Evolutionary conservation across 1,139 yeast genomes (phyloP).

Genomic region (Zygoascus meyerae): DNA sequence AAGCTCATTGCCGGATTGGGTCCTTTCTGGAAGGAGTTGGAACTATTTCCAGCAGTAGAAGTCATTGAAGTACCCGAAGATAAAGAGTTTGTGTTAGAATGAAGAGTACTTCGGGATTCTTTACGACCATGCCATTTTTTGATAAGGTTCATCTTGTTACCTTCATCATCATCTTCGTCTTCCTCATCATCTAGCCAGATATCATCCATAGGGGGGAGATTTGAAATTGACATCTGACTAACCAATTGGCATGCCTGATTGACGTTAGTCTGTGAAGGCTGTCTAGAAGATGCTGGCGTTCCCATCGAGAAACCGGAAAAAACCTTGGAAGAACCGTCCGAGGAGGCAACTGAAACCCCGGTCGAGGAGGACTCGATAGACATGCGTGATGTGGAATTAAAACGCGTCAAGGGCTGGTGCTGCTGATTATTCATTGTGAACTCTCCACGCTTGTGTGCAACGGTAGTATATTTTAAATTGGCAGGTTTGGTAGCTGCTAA

Average conservation of each 20-base stretch:
- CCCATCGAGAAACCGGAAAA: no score
- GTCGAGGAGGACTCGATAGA: constrained; percentile 6
- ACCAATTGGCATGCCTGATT: not conserved
- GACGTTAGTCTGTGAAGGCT: constrained; percentile 1
- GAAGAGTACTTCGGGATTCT: constrained; percentile 2
- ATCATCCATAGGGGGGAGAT: constrained; percentile 24
- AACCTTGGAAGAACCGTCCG: not conserved
- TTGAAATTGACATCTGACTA: constrained; percentile 9
- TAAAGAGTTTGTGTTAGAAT: not conserved
- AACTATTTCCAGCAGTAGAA: not conserved
- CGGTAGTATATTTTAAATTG: no score
- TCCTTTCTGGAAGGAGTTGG: not conserved
- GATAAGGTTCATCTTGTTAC: not conserved
- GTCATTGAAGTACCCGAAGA: not conserved
- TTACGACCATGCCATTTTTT: constrained; percentile 10
- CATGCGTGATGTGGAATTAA: not conserved
- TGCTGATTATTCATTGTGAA: no score
- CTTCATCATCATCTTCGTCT: constrained; percentile 12
- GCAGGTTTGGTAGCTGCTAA: no score
- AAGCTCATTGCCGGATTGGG: constrained; percentile 6
- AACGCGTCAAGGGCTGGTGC: not conserved
- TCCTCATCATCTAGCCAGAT: constrained; percentile 28
- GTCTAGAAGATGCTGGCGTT: not conserved
- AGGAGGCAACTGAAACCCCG: not conserved
- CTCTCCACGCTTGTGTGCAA: no score